Percentiles rank a stretch among this genome's conserved stretches.
phyloP scores from a whole-genome alignment of 2,329 filamentous ascomycete genomes.

The Dendryphion nanum region DNA sequence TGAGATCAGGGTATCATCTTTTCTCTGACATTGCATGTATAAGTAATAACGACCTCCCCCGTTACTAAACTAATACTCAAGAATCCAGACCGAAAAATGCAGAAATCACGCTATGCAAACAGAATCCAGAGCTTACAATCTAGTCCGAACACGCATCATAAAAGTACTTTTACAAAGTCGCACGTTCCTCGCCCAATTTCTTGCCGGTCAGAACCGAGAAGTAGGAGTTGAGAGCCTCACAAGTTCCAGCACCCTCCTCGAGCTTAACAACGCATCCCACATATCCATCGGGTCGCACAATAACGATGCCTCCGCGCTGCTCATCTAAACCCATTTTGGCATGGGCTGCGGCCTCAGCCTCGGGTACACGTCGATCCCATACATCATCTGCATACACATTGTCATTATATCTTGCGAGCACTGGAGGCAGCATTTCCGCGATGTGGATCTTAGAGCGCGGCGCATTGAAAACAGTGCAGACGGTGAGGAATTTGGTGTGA shows the following conservation, averaged over 20 bases:
- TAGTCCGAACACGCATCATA: not conserved
- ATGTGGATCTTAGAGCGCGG: slow-evolving; percentile 71
- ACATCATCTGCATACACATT: slow-evolving; percentile 86
- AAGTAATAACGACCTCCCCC: too few species aligned
- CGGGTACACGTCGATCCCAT: slow-evolving; percentile 67
- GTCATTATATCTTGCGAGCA: slow-evolving; percentile 73
- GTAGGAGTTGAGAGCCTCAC: slow-evolving; percentile 81
- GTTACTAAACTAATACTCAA: too few species aligned
- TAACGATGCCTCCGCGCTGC: slow-evolving; percentile 73
- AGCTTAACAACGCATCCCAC: slow-evolving; percentile 74
- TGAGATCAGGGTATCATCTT: too few species aligned
- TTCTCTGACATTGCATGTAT: too few species aligned
- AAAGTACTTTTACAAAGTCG: slow-evolving; percentile 22
- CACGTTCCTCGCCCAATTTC: slow-evolving; percentile 43
- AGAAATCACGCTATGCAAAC: not conserved
- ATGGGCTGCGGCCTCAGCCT: slow-evolving; percentile 73
- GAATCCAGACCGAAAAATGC: too few species aligned
- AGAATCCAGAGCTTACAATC: not conserved
- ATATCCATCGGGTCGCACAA: slow-evolving; percentile 85
- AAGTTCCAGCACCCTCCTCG: slow-evolving; percentile 73
- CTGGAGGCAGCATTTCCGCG: slow-evolving; percentile 63
- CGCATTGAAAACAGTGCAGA: slow-evolving; percentile 73
- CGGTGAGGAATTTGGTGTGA: slow-evolving; percentile 76
- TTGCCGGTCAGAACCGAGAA: slow-evolving; percentile 73
- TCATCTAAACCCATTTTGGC: slow-evolving; percentile 80